phyloP scores from a whole-genome alignment of 2,329 filamentous ascomycete species.

The Beauveria caledonica region DNA sequence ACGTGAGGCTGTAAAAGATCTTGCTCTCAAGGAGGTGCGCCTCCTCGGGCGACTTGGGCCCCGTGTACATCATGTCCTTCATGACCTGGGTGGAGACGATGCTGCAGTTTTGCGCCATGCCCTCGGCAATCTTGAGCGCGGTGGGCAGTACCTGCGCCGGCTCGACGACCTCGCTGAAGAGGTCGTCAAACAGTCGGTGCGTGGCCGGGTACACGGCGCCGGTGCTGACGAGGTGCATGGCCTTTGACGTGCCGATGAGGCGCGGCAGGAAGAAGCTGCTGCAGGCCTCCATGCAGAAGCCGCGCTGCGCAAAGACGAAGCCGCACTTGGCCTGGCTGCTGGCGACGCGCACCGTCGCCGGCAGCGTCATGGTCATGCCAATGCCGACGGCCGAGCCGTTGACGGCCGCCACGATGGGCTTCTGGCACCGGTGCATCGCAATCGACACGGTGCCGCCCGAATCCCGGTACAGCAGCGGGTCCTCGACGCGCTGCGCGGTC shows the following conservation, averaged over 20 bases:
- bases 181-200: conserved; percentile 43
- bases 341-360: conserved; percentile 44
- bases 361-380: conserved; percentile 54
- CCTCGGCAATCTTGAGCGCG: conserved; percentile 57
- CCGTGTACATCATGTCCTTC: conserved; percentile 62
- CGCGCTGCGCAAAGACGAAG: conserved; percentile 64
- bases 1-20: conserved; percentile 50
- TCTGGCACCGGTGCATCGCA: conserved; percentile 47
- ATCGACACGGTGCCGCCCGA: conserved; percentile 45
- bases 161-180: conserved; percentile 60
- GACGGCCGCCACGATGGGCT: conserved; percentile 51
- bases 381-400: conserved; percentile 53
- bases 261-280: conserved; percentile 65
- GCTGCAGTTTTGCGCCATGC: conserved; percentile 60
- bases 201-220: conserved; percentile 49
- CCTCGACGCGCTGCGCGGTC: conserved; percentile 14
- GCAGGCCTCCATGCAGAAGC: conserved; percentile 64
- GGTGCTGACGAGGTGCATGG: conserved; percentile 59
- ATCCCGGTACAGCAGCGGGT: conserved; percentile 32
- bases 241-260: conserved; percentile 55
- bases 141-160: conserved; percentile 53
- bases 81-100: conserved; percentile 56
- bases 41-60: conserved; percentile 52
- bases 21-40: conserved; percentile 62
- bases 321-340: conserved; percentile 57